phyloP scores from a whole-genome alignment of 2,329 filamentous ascomycete species.

The Blastomyces parvus region DNA sequence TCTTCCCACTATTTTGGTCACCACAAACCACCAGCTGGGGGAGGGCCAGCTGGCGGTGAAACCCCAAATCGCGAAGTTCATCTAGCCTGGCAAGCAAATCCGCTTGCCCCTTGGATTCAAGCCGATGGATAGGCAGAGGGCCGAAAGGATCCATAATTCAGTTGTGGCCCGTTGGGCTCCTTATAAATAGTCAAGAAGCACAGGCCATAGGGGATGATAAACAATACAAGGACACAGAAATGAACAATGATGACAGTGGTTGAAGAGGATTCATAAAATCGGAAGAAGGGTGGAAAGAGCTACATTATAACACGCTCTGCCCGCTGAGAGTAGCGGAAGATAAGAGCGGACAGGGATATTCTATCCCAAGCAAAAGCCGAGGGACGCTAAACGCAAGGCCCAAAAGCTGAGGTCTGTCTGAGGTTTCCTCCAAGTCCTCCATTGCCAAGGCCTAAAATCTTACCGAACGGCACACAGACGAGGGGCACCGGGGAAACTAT shows the following conservation, averaged over 20 bases:
- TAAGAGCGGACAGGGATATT: not conserved
- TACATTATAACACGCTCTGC: constrained; percentile 1
- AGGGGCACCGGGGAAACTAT: not conserved
- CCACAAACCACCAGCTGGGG: constrained; percentile 17
- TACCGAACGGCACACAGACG: not conserved
- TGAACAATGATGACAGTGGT: not conserved
- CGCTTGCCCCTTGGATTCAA: constrained; percentile 16
- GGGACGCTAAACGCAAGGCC: not conserved
- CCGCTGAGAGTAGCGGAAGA: not conserved
- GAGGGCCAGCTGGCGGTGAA: constrained; percentile 13
- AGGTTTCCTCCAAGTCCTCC: not conserved
- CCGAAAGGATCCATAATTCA: constrained; percentile 7
- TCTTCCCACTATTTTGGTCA: constrained; percentile 16
- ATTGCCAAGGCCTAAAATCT: constrained; percentile 4
- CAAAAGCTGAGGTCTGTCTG: not conserved
- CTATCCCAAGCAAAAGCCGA: not conserved
- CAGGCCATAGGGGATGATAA: not conserved
- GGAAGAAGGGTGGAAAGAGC: not conserved
- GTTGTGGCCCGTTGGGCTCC: constrained; percentile 3
- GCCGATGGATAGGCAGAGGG: constrained; percentile 9
- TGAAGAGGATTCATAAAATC: not conserved
- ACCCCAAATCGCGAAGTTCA: constrained; percentile 16
- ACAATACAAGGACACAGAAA: not conserved
- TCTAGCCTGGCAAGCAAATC: constrained; percentile 16
- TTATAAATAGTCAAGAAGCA: not conserved